Evolutionary conservation across 106 monocot species (phyloP), one percentile per base, ranked within the genome.

Genomic region (Platanthera guangdongensis): DNA sequence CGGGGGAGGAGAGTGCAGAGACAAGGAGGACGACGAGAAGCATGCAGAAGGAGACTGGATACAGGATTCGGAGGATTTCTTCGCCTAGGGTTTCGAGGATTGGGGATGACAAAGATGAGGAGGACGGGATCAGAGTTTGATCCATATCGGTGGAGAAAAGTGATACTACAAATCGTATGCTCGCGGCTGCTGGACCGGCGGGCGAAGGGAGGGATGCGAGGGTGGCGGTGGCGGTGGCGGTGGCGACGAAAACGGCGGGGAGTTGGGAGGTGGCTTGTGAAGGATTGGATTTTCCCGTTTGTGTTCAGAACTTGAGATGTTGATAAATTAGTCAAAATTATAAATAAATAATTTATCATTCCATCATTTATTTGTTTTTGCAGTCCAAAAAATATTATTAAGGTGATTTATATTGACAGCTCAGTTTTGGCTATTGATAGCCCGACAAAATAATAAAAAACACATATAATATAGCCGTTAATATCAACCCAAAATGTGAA

Each of bases 11-110:
- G 71, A 88, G 88, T 69, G 62, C 52, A 77, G 86, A 55, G 81
- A 87, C 85, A 76, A 97, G 94, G 91, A 97, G 82, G 75, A 90
- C 90, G 79, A 94, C 89, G 76, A 97, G 84, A 78, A 94, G 85
- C 91, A 97, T 93, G 82, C 89, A 91, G 76, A 80, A 45, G 71
- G 95, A 90, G 72, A 95, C 92, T 15, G 95, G 95, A 78, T 79
- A 32, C 14, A 95, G 71, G 81, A 95, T 95, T 21, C 92, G 87
- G 72, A 86, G 74, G 52, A 92, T 80, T 72, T 92, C 95, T 68
- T 84, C 87, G 75, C 92, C 92, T 15, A 95, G 86, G 79, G 83
- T 83, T 49, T 82, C 84, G 75, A 95, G 82, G 68, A 89, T 7
- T 78, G 51, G 51, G 72, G 72, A 72, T 19, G 72, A 72, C 21